Conservation (phyloP, 441 rosid species). For the Euphorbia schlechtendalii region DNA sequence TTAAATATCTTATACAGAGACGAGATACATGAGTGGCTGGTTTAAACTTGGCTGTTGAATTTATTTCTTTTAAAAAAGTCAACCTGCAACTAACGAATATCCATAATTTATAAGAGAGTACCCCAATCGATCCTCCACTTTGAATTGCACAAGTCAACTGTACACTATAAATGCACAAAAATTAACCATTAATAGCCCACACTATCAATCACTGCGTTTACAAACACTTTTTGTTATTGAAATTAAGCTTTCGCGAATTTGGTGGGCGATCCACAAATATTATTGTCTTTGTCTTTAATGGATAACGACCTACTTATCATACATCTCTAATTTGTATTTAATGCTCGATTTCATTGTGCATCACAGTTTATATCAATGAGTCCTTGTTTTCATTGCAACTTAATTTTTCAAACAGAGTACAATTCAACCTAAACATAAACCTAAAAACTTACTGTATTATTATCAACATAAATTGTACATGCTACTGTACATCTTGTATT, state of each 20-base stretch:
- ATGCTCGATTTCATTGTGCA: too few relatives aligned
- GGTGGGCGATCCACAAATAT: not conserved
- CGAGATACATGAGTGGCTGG: too few relatives aligned
- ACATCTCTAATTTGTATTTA: too few relatives aligned
- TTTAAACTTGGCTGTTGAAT: too few relatives aligned
- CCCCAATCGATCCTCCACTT: not conserved
- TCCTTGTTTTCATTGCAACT: too few relatives aligned
- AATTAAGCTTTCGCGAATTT: not conserved
- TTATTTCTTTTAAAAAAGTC: not conserved
- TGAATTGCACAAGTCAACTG: constrained; percentile 3
- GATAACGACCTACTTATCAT: too few relatives aligned
- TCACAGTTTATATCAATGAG: too few relatives aligned
- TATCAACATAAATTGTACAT: not conserved
- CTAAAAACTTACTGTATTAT: not conserved
- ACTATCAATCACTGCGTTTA: not conserved
- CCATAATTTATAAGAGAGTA: not conserved
- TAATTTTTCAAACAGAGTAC: too few relatives aligned
- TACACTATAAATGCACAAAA: not conserved
- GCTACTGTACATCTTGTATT: too few relatives aligned
- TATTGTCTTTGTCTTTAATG: not conserved
- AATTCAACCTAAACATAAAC: not conserved
- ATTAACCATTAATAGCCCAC: not conserved
- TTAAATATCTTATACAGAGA: too few relatives aligned
- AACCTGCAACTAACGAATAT: not conserved
- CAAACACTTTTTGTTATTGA: not conserved